Evolutionary conservation across 805 yeast genomes (phyloP).

Genomic region (Sporopachydermia quercuum): DNA sequence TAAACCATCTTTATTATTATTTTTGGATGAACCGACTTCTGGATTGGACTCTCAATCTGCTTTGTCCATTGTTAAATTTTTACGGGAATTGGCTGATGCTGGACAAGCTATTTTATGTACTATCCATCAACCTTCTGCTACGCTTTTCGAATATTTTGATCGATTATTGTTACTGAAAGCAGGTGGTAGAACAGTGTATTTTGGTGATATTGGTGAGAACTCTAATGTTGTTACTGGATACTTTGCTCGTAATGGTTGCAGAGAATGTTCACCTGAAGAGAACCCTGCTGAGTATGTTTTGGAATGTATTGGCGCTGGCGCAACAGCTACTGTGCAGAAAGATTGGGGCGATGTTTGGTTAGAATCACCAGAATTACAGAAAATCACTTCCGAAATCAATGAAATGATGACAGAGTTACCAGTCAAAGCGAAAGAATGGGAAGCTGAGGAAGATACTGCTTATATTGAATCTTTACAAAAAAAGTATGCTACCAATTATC

Average conservation of each 20-base stretch:
- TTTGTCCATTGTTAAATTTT: slow-evolving; percentile 54
- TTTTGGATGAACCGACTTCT: slow-evolving; percentile 59
- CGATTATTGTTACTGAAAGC: slow-evolving; percentile 49
- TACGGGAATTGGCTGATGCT: slow-evolving; percentile 51
- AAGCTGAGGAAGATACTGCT: slow-evolving; percentile 20
- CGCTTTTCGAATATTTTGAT: slow-evolving; percentile 52
- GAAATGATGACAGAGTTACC: slow-evolving; percentile 44
- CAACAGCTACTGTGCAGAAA: slow-evolving; percentile 43
- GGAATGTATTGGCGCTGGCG: slow-evolving; percentile 69
- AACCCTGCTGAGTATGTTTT: slow-evolving; percentile 70
- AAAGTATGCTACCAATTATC: not conserved
- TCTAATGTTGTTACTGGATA: slow-evolving; percentile 43
- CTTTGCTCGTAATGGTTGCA: slow-evolving; percentile 61
- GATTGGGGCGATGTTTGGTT: slow-evolving; percentile 58
- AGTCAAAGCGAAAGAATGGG: slow-evolving; percentile 21
- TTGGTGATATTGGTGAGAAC: slow-evolving; percentile 64
- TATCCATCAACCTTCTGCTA: slow-evolving; percentile 67
- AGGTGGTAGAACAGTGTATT: slow-evolving; percentile 73
- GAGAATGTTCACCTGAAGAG: slow-evolving; percentile 41
- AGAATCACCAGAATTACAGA: slow-evolving; percentile 25
- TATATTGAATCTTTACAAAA: slow-evolving; percentile 10
- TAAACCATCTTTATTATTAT: slow-evolving; percentile 44
- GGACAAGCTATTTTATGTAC: slow-evolving; percentile 70
- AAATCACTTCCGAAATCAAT: slow-evolving; percentile 32
- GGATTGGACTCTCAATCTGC: slow-evolving; percentile 55